A percentile compares a stretch with the other conserved stretches of the same genome.
These are phyloP conservation scores for Termitomyces sp. DNA, from an alignment of 768 basidiomycete species.

Conservation along the genomic window DNA sequence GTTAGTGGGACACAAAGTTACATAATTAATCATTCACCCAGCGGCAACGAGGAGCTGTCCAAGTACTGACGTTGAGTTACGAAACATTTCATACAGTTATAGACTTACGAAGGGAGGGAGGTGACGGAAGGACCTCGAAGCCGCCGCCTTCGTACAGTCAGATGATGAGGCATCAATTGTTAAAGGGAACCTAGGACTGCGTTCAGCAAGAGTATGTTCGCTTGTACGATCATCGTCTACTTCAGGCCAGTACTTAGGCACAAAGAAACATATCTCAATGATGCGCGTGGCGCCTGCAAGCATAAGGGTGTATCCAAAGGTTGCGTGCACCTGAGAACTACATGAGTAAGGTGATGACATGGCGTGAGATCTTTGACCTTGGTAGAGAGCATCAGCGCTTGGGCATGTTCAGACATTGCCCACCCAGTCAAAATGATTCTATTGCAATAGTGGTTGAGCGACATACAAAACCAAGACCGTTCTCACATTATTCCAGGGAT, in stretches of 20 bases:
- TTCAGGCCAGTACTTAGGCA: slow-evolving; percentile 25
- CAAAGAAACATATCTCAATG: slow-evolving; percentile 80
- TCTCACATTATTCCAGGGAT: slow-evolving; percentile 76
- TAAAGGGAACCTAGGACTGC: slow-evolving; percentile 11
- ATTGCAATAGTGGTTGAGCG: neutral
- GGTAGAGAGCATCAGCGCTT: slow-evolving; percentile 80
- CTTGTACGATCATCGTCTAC: slow-evolving; percentile 51
- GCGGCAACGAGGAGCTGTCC: slow-evolving; percentile 63
- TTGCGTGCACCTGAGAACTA: slow-evolving; percentile 59
- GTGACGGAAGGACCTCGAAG: slow-evolving; percentile 70
- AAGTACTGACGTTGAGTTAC: slow-evolving; percentile 6
- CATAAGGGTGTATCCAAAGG: slow-evolving; percentile 86
- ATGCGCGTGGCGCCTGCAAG: slow-evolving; percentile 76
- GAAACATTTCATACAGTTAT: neutral
- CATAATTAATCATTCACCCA: slow-evolving; percentile 40
- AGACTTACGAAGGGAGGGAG: slow-evolving; percentile 81
- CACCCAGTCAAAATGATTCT: slow-evolving; percentile 90
- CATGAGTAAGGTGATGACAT: neutral
- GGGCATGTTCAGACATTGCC: slow-evolving; percentile 89
- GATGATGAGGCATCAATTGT: slow-evolving; percentile 7
- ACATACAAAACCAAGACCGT: neutral
- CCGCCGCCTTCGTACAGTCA: slow-evolving; percentile 27
- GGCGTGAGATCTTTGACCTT: slow-evolving; percentile 38
- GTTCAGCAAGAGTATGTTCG: slow-evolving; percentile 61
- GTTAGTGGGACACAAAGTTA: neutral